phyloP scores from a whole-genome alignment of 2,329 filamentous ascomycete genomes.

The Raffaelea ambrosiae region DNA sequence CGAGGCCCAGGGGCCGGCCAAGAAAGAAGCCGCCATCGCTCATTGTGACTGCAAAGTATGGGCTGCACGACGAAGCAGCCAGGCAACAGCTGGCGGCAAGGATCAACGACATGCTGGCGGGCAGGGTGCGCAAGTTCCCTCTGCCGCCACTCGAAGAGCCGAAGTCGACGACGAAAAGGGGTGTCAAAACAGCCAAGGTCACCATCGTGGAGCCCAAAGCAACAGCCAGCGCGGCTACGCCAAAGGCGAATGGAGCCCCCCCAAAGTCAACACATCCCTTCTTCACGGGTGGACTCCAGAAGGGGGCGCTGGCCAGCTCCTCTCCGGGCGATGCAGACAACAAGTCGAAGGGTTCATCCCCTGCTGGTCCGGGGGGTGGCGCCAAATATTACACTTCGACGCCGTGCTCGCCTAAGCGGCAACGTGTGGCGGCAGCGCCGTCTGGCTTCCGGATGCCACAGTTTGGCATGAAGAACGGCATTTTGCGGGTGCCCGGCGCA shows the following conservation, averaged over 20 bases:
- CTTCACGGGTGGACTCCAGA: constrained; percentile 48
- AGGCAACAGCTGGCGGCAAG: constrained; percentile 5
- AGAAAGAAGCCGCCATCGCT: background rate
- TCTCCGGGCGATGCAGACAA: too few species aligned
- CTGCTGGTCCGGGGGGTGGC: too few species aligned
- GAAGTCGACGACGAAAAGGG: background rate
- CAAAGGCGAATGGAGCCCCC: background rate
- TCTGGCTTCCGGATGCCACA: constrained; percentile 21
- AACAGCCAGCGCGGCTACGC: background rate
- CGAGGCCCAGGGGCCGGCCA: constrained; percentile 5
- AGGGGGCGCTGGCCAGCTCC: too few species aligned
- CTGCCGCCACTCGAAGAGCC: background rate
- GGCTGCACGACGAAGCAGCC: constrained; percentile 2
- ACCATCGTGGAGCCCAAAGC: background rate
- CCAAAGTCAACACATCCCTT: constrained; percentile 48
- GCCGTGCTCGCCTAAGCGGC: constrained; percentile 41
- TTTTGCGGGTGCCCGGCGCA: constrained; percentile 56
- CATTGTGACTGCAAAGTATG: constrained; percentile 4
- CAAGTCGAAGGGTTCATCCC: constrained; percentile 2
- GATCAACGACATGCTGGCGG: constrained; percentile 1
- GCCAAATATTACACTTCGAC: constrained; percentile 44
- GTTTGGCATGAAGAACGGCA: constrained; percentile 35
- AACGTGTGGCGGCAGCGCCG: constrained; percentile 14
- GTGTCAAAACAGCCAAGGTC: background rate
- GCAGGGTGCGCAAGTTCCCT: background rate